Conservation (phyloP, 768 basidiomycete species). For the Bullera alba region DNA sequence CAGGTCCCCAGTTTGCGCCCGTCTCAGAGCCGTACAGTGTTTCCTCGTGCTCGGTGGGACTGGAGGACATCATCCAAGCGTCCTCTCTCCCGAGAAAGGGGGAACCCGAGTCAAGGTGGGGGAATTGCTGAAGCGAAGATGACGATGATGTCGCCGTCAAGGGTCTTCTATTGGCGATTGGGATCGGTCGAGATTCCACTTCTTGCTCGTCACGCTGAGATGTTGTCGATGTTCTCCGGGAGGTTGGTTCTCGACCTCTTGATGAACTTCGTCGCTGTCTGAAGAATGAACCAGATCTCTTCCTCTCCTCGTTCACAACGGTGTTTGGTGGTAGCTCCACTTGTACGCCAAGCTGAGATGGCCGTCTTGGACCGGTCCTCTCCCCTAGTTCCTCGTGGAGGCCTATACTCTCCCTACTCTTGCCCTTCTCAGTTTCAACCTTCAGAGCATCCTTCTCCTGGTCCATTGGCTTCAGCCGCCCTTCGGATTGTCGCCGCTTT, state of each 20-base stretch:
- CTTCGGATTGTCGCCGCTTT: constrained; percentile 23
- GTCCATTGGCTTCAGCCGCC: neutral
- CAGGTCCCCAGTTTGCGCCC: constrained; percentile 25
- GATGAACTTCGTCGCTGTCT: constrained; percentile 20
- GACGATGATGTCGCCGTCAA: constrained; percentile 13
- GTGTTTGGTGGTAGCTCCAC: too few species aligned
- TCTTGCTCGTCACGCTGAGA: too few species aligned
- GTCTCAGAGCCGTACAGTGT: constrained; percentile 21
- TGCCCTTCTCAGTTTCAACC: neutral
- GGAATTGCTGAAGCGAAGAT: constrained; percentile 19
- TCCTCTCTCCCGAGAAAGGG: constrained; percentile 7
- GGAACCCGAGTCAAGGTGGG: constrained; percentile 7
- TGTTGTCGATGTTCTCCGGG: neutral
- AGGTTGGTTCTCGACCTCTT: neutral
- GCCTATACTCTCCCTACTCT: constrained; percentile 3
- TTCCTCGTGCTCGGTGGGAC: constrained; percentile 24
- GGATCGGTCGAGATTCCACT: neutral
- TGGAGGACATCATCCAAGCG: constrained; percentile 13
- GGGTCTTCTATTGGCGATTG: neutral
- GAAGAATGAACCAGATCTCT: too few species aligned
- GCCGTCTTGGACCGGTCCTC: neutral
- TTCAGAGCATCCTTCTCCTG: too few species aligned
- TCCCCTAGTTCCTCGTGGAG: neutral
- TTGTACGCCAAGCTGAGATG: constrained; percentile 1
- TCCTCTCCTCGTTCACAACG: too few species aligned